Percentiles rank a stretch among this genome's conserved stretches.
These are phyloP conservation scores for Cadophora gregata DNA, from an alignment of 2,329 filamentous ascomycete genomes.

Conservation along the genomic window DNA sequence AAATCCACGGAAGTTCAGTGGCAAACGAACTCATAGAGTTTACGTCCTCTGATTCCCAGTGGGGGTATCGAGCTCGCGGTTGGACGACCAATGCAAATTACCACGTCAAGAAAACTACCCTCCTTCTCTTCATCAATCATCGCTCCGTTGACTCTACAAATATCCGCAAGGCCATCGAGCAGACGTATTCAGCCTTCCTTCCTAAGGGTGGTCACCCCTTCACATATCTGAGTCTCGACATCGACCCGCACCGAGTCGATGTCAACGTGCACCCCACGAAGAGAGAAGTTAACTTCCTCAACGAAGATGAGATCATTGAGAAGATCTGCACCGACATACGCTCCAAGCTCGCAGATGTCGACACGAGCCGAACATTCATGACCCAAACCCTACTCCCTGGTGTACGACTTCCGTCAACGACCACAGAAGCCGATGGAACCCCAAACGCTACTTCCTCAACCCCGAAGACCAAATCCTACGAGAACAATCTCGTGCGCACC, in stretches of 20 bases:
- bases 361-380: constrained; percentile 92
- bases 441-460: constrained; percentile 39
- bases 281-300: constrained; percentile 93
- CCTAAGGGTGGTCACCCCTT: constrained; percentile 96
- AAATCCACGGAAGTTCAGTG: constrained; percentile 83
- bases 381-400: constrained; percentile 89
- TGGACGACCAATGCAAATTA: constrained; percentile 94
- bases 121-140: constrained; percentile 96
- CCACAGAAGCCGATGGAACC: constrained; percentile 31
- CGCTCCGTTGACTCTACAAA: constrained; percentile 87
- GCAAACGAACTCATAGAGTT: constrained; percentile 89
- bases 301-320: constrained; percentile 95
- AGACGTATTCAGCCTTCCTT: constrained; percentile 84
- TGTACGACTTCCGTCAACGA: constrained; percentile 49
- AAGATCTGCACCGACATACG: constrained; percentile 82
- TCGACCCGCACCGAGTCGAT: constrained; percentile 90
- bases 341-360: constrained; percentile 80
- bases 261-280: constrained; percentile 99
- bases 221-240: constrained; percentile 88
- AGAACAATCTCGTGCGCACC: constrained; percentile 89
- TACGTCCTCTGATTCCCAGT: constrained; percentile 72
- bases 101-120: constrained; percentile 83
- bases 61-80: constrained; percentile 83
- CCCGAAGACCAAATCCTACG: constrained; percentile 69
- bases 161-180: constrained; percentile 89